phyloP scores from a whole-genome alignment of 495 filamentous ascomycete species.

The Penicillium malachiteum region DNA sequence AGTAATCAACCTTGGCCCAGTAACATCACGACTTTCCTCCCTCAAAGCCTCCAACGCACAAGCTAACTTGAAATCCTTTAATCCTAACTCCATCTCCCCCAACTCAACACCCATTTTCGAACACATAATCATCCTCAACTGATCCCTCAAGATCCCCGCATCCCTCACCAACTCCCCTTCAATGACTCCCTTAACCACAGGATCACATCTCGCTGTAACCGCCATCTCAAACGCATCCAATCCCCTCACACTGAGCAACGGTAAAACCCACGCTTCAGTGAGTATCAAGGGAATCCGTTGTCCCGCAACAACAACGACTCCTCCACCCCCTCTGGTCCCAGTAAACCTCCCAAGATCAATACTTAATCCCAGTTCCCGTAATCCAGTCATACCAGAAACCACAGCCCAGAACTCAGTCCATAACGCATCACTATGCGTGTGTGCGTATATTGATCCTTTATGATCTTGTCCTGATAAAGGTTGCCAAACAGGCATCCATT shows the following conservation, averaged over 20 bases:
- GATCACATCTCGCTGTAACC: slow-evolving; percentile 40
- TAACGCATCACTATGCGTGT: slow-evolving; percentile 42
- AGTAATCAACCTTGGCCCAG: slow-evolving; percentile 17
- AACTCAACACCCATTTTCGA: slow-evolving; percentile 4
- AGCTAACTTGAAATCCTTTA: slow-evolving; percentile 3
- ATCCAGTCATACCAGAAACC: slow-evolving; percentile 19
- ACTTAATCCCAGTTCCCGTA: slow-evolving; percentile 26
- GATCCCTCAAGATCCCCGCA: slow-evolving; percentile 31
- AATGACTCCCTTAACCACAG: slow-evolving; percentile 26
- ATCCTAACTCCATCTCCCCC: slow-evolving; percentile 5
- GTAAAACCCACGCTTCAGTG: slow-evolving; percentile 32
- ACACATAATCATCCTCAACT: slow-evolving; percentile 30
- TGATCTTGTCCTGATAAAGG: slow-evolving; percentile 35
- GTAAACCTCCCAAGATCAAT: slow-evolving; percentile 39
- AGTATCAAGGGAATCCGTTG: slow-evolving; percentile 28
- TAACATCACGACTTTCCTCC: not conserved
- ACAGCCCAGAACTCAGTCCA: slow-evolving; percentile 38
- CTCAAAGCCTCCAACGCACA: slow-evolving; percentile 14
- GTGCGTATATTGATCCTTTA: slow-evolving; percentile 36
- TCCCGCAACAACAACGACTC: slow-evolving; percentile 16
- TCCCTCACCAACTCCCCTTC: slow-evolving; percentile 30
- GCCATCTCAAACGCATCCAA: slow-evolving; percentile 37
- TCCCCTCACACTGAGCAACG: slow-evolving; percentile 34
- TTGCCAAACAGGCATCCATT: slow-evolving; percentile 42
- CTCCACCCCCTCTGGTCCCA: slow-evolving; percentile 14